Evolutionary conservation across 371 early-diverging fungal genomes (phyloP), one percentile per base, ranked within the genome.

Genomic region (Haplosporangium sp.): DNA sequence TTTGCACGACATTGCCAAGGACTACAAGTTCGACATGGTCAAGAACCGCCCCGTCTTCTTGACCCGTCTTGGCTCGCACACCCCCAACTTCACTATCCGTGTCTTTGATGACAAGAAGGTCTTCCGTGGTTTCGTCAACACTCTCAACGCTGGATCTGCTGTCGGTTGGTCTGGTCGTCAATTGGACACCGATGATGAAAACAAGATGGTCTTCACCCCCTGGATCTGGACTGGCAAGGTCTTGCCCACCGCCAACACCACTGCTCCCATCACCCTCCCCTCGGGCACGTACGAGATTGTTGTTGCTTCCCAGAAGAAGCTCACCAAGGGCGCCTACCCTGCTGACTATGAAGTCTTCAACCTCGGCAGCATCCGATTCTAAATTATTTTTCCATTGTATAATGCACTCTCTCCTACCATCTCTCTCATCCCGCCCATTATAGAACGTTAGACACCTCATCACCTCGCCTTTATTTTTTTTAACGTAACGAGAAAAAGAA

Each of bases 251-350:
- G 40, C 38, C 20, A 70, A 62, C 55, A 23, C 76, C 2, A 55
- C 67, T 9, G 42, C 55, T 4, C 52, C 74, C 40, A n/a, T 16
- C 14, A 21, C 43, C 1, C 47, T 74, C 4, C 43, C 62, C n/a
- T 10, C 62, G 0, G 76, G 76, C 41, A 43, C 62, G 36, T 75
- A 75, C 54, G 46, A 38, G 14, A 16, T 75, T 21, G 76, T 64
- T 12, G 76, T 75, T 37, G 76, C 76, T 45, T 55, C 76, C 13
- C 76, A 75, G 59, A 60, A 62, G 62, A 75, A 75, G 76, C 47
- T 75, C 62, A 69, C 76, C 51, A 69, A 69, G 67, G 76, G 76
- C 8, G 40, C 6, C n/a, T 75, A 66, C 76, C 76, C 76, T 16
- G 69, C 67, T 21, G 76, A 75, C 67, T 75, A 53, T 45, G 76